Conservation (phyloP, 169 alveolate species). For the Ichthyophthirius multifiliis region DNA sequence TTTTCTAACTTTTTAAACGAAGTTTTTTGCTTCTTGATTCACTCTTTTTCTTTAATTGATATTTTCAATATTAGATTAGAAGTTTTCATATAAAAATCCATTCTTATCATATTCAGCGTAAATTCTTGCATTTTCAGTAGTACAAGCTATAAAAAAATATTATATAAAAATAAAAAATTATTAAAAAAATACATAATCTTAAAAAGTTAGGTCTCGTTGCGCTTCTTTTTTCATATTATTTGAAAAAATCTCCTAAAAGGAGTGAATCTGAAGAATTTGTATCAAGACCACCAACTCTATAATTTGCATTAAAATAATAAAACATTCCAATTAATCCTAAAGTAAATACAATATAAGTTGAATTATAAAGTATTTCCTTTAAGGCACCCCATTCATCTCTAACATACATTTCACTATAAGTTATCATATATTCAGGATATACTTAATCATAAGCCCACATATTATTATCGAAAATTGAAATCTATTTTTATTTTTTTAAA, state of each 20-base stretch:
- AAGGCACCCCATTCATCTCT: slow-evolving; percentile 7
- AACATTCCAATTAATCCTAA: not conserved
- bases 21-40: too few relatives aligned
- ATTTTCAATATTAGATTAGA: too few relatives aligned
- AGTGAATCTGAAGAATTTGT: not conserved
- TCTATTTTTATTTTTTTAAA: slow-evolving; percentile 21
- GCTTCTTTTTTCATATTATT: not conserved
- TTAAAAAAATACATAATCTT: not conserved
- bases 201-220: slow-evolving; percentile 3
- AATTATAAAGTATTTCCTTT: not conserved
- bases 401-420: slow-evolving; percentile 10
- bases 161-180: not conserved
- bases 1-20: too few relatives aligned
- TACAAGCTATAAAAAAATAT: too few relatives aligned
- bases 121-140: too few relatives aligned
- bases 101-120: too few relatives aligned
- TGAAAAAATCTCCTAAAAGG: not conserved
- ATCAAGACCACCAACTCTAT: not conserved
- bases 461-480: slow-evolving; percentile 23
- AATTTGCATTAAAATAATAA: not conserved
- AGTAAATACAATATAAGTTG: not conserved
- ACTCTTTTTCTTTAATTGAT: too few relatives aligned
- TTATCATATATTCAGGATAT: slow-evolving; percentile 34
- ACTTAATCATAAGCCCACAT: slow-evolving; percentile 32
- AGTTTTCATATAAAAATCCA: too few relatives aligned